phyloP scores from a whole-genome alignment of 768 basidiomycete species.

The Lentinula lateritia region DNA sequence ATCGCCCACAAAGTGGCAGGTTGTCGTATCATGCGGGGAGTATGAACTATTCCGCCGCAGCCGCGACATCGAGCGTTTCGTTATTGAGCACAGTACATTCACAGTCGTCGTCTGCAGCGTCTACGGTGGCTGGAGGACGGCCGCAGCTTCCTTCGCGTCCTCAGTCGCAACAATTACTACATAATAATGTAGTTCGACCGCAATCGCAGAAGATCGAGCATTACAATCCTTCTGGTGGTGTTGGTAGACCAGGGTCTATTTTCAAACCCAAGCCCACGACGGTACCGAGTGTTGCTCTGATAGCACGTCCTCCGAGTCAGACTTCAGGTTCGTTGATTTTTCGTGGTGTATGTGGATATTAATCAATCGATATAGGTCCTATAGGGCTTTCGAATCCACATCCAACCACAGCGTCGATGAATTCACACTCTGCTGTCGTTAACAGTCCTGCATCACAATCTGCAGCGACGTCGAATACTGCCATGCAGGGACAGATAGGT shows the following conservation, averaged over 20 bases:
- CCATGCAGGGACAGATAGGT: background rate
- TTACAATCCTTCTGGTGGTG: background rate
- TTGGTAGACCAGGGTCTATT: background rate
- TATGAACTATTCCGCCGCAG: background rate
- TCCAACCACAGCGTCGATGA: background rate
- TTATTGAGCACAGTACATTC: background rate
- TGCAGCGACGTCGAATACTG: background rate
- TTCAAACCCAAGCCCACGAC: background rate
- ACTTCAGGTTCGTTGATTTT: background rate
- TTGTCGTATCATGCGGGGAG: background rate
- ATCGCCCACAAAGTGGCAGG: background rate
- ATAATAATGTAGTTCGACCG: background rate
- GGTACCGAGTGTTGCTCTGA: background rate
- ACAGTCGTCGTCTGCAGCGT: too few relatives aligned
- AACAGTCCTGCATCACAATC: background rate
- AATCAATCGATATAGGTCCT: background rate
- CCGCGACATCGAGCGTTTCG: background rate
- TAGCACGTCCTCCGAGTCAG: slow-evolving; percentile 2
- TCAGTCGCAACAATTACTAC: background rate
- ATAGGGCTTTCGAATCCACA: too few relatives aligned
- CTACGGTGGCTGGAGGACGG: background rate
- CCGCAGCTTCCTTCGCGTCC: background rate
- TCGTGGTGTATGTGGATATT: too few relatives aligned
- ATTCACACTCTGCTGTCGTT: background rate
- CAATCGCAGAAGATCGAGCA: background rate